Base-by-base conservation (phyloP, 2,329 filamentous ascomycete species). In the Phyllosticta paracitricarpa region DNA sequence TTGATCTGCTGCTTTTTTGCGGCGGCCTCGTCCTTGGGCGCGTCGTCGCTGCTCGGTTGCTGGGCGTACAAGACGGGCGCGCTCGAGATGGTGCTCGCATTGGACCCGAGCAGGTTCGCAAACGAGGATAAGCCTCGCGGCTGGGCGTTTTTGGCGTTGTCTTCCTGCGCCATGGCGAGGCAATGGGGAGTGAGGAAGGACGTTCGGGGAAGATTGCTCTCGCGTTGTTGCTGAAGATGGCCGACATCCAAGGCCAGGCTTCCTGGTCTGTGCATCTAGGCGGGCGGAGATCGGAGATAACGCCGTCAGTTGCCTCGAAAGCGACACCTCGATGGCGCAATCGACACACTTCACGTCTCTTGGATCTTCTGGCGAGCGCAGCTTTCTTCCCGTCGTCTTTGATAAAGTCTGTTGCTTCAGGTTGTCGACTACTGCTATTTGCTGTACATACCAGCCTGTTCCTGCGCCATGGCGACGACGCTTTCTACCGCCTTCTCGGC, bases 51-150 rank as follows among this genome's bases (percentile, higher is more conserved):
- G 77, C 72, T 30, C 9, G 59, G 33, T 33, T 57, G 59, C 67
- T 86, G 76, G 64, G 84, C 84, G 75, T 91, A 92, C 60, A 87
- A 81, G 58, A 92, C 84, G 0, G 90, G 89, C 1, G 84, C 88
- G 67, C 87, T 84, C 17, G 89, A 90, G 67, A 93, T 89, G n/a
- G 88, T 89, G n/a, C 81, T 76, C 2, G 80, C 68, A 51, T 75
- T 70, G 48, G 76, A 73, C 68, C 90, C 87, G 65, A 94, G 84
- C 53, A 96, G 82, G 72, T 95, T 89, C 60, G 89, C 91, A 72
- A 96, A 96, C 4, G 95, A 84, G 19, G 89, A 92, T 66, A 91
- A 78, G 26, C 64, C 65, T 30, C 59, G 59, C 54, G 59, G 26
- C 54, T 40, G 59, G 51, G 54, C 14, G 48, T 54, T 61, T 54